phyloP scores from a whole-genome alignment of 1,139 yeast genomes.

The Blastobotrys arbuscula region DNA sequence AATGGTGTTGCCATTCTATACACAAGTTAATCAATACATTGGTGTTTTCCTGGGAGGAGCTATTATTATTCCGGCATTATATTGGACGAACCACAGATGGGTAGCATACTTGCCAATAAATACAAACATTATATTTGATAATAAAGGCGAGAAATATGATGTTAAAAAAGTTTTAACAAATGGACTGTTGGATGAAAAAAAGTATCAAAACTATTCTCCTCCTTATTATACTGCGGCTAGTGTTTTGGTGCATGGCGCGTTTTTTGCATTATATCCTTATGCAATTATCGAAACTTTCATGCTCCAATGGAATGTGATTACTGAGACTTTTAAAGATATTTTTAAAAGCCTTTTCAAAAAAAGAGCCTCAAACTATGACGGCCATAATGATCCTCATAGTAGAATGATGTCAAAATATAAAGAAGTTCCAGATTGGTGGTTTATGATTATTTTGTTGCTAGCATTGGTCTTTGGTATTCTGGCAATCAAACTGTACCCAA shows the following conservation, averaged over 20 bases:
- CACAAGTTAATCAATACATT: slow-evolving; percentile 36
- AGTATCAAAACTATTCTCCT: slow-evolving; percentile 38
- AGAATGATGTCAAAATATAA: slow-evolving; percentile 50
- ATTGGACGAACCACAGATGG: slow-evolving; percentile 47
- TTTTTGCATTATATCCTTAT: slow-evolving; percentile 51
- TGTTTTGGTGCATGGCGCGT: slow-evolving; percentile 50
- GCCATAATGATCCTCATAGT: slow-evolving; percentile 49
- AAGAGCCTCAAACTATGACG: slow-evolving; percentile 30
- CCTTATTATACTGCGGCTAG: slow-evolving; percentile 58
- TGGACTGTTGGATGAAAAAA: slow-evolving; percentile 32
- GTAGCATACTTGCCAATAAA: slow-evolving; percentile 51
- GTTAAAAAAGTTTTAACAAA: slow-evolving; percentile 38
- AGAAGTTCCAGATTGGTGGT: slow-evolving; percentile 65
- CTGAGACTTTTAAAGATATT: slow-evolving; percentile 9
- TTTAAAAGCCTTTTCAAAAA: slow-evolving; percentile 10
- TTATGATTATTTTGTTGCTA: slow-evolving; percentile 42
- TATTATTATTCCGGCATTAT: slow-evolving; percentile 39
- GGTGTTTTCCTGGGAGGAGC: slow-evolving; percentile 44
- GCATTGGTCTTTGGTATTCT: slow-evolving; percentile 47
- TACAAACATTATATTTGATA: slow-evolving; percentile 42
- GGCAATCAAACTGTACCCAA: slow-evolving; percentile 42
- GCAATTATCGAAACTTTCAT: slow-evolving; percentile 42
- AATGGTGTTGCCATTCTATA: slow-evolving; percentile 40
- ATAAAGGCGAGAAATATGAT: slow-evolving; percentile 42
- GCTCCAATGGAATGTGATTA: slow-evolving; percentile 23